Base-by-base conservation (phyloP, 495 filamentous ascomycete species). In the Astrocystis sublimbata region DNA sequence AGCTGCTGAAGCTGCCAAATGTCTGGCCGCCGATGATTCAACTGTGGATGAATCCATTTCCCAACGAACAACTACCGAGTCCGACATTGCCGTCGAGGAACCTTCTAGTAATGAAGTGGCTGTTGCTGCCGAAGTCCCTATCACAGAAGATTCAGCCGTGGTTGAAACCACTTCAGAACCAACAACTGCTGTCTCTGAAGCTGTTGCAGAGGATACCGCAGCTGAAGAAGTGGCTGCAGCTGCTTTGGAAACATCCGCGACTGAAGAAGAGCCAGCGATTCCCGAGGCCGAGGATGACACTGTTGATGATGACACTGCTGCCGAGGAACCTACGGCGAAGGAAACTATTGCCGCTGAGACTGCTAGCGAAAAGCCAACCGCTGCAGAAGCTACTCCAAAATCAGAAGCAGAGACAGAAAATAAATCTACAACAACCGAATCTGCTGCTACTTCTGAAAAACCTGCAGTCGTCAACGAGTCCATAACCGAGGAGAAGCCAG, bases 401-500 rank as follows among this genome's bases (percentile, higher is more conserved):
- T 9, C 50, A 9, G 50, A 59, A 17, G 31, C 7, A 35, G 28
- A 47, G 19, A 26, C 30, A 13, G 28, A 58, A 36, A 47, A 57
- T 13, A 5, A 15, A 1, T 17, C 41, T 49, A 17, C 15, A 6
- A 3, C 23, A 1, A 13, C 17, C 15, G 60, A 62, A 26, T 4
- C 63, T 51, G 10, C 50, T 33, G 49, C 52, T 19, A 21, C 17
- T 36, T 1, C 47, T 9, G 46, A 70, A 26, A 62, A 69, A 33
- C 54, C 60, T 15, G 56, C 64, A 19, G 43, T 17, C 28, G 42
- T 46, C 17, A 45, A 70, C 19, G 64, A 72, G 38, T 51, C 62
- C 9, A 43, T 62, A 8, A 23, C 53, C 4, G 38, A 30, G 26
- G 54, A 65, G 38, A 54, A 66, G 5, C 57, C 36, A 45, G 35